Percentiles rank a stretch among this genome's conserved stretches.
Evolutionary conservation across 148 eudicot species (phyloP).

Genomic region (Rhododendron henanense): DNA sequence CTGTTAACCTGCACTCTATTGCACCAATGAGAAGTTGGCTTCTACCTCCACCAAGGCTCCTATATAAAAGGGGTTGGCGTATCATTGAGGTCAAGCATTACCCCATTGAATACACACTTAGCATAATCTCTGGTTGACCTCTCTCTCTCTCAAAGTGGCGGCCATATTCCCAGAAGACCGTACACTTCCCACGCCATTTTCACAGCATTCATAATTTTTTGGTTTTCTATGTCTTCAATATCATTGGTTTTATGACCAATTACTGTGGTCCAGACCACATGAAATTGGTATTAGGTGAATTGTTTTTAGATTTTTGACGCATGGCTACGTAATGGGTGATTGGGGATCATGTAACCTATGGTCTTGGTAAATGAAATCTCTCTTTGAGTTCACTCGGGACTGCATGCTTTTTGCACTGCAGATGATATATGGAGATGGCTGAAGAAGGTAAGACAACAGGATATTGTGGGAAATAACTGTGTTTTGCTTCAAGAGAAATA

Average conservation of each 20-base stretch:
- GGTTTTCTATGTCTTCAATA: background rate
- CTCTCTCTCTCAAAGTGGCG: too few relatives aligned
- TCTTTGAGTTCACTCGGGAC: background rate
- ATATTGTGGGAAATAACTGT: background rate
- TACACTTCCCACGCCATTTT: too few relatives aligned
- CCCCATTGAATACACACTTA: too few relatives aligned
- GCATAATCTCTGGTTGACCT: too few relatives aligned
- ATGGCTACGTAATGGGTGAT: background rate
- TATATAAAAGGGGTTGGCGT: too few relatives aligned
- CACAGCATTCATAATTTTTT: background rate
- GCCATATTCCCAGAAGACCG: too few relatives aligned
- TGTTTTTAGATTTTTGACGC: background rate
- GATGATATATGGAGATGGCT: background rate
- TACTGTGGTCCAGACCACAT: background rate
- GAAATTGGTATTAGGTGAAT: background rate
- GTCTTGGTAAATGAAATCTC: background rate
- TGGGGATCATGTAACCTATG: background rate
- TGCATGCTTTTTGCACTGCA: background rate
- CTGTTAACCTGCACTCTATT: too few relatives aligned
- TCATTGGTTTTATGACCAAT: background rate
- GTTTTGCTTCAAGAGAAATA: background rate
- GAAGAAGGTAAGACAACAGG: background rate
- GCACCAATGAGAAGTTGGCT: too few relatives aligned
- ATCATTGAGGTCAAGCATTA: too few relatives aligned
- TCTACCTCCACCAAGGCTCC: too few relatives aligned